phyloP scores from a whole-genome alignment of 345 rosid genomes.

The Euphorbia tirucalli region DNA sequence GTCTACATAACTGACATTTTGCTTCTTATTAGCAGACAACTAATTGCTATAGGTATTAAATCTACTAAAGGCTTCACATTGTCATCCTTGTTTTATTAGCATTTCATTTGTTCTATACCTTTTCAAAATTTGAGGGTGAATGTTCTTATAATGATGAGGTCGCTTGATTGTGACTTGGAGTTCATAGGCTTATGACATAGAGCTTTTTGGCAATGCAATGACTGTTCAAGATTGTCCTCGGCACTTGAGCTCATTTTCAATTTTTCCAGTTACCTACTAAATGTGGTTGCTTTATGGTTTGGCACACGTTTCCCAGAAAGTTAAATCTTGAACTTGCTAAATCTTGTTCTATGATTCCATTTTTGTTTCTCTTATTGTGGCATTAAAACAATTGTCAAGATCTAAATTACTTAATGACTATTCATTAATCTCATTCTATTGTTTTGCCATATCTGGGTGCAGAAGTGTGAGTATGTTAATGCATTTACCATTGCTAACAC shows the following conservation, averaged over 20 bases:
- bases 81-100: constrained; percentile 1
- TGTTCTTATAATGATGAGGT: background rate
- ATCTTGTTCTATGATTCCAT: no score
- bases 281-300: no score
- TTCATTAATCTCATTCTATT: no score
- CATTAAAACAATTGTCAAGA: no score
- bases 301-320: no score
- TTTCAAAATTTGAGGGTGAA: background rate
- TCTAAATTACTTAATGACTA: no score
- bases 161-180: no score
- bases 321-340: no score
- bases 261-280: background rate
- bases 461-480: no score
- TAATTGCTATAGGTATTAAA: constrained; percentile 50
- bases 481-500: no score
- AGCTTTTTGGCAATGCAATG: background rate
- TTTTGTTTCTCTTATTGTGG: no score
- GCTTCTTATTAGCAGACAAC: constrained; percentile 54
- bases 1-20: constrained; percentile 56
- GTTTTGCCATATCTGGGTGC: no score
- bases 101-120: background rate
- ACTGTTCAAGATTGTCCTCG: background rate
- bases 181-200: background rate
- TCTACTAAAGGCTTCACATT: constrained; percentile 21
- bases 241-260: background rate